Conservation (phyloP, 345 rosid species). For the Eucalyptus caleyi region DNA sequence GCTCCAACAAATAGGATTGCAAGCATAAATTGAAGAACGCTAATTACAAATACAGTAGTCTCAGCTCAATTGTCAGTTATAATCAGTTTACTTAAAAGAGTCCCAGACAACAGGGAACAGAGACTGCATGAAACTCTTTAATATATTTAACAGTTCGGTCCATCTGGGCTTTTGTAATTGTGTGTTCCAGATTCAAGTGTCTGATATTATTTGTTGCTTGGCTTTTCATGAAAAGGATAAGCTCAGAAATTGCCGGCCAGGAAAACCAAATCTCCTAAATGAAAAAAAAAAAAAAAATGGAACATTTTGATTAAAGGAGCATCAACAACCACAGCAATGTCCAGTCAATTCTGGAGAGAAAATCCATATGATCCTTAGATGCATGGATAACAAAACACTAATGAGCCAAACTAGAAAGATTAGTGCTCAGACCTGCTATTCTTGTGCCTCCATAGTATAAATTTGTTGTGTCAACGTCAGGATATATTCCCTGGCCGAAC, state of each 20-base stretch:
- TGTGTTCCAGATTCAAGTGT: neutral
- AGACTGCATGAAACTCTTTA: neutral
- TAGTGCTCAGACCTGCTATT: conserved; percentile 44
- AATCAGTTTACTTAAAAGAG: neutral
- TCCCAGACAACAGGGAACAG: neutral
- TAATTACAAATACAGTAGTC: neutral
- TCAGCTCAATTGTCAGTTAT: neutral
- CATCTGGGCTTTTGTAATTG: neutral
- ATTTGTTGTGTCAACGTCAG: conserved; percentile 66
- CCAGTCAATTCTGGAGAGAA: neutral
- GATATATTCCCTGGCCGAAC: conserved; percentile 58
- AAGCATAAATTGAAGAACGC: neutral
- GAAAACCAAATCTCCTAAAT: neutral
- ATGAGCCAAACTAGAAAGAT: neutral
- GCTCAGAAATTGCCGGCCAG: neutral
- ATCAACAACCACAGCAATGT: neutral
- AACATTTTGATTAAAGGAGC: neutral
- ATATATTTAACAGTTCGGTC: no score
- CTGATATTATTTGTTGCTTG: neutral
- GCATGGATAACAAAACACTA: neutral
- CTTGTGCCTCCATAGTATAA: conserved; percentile 73
- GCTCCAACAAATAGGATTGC: neutral
- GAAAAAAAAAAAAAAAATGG: no score
- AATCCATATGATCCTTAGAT: neutral
- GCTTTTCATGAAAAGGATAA: neutral